These are phyloP conservation scores for Fistulifera solaris DNA, from an alignment of 108 stramenopile genomes.

Conservation along the genomic window DNA sequence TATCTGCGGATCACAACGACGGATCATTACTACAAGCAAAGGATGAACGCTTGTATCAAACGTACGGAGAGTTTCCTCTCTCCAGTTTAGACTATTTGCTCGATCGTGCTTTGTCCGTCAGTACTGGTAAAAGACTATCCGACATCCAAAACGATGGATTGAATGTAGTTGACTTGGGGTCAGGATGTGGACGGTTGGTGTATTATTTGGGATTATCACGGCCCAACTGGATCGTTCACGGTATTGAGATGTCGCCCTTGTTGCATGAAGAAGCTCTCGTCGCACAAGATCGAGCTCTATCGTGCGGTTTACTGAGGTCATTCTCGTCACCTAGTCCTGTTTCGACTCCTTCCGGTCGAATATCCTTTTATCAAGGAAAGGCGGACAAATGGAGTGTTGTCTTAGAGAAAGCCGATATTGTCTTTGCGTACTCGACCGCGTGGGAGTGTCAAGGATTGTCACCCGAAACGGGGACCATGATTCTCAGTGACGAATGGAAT, in stretches of 20 bases:
- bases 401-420: constrained; percentile 34
- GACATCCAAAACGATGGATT: constrained; percentile 7
- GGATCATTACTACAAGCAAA: constrained; percentile 11
- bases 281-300: constrained; percentile 3
- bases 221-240: constrained; percentile 45
- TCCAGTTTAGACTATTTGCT: constrained; percentile 52
- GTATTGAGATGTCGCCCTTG: constrained; percentile 51
- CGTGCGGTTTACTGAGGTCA: background rate
- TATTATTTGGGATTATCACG: constrained; percentile 54
- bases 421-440: constrained; percentile 66
- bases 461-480: constrained; percentile 40
- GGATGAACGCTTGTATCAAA: constrained; percentile 49
- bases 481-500: constrained; percentile 59
- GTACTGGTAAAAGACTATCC: background rate
- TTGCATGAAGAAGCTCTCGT: constrained; percentile 43
- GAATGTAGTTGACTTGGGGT: constrained; percentile 58
- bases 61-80: constrained; percentile 79
- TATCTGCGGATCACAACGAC: background rate
- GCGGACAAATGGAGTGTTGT: constrained; percentile 20
- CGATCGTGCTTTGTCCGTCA: constrained; percentile 26
- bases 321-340: background rate
- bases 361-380: constrained; percentile 13
- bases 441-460: constrained; percentile 43
- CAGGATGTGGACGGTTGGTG: constrained; percentile 59
- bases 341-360: background rate